Evolutionary conservation across 1,284 basidiomycete genomes (phyloP).

Genomic region (Trichosporon coremiiforme): DNA sequence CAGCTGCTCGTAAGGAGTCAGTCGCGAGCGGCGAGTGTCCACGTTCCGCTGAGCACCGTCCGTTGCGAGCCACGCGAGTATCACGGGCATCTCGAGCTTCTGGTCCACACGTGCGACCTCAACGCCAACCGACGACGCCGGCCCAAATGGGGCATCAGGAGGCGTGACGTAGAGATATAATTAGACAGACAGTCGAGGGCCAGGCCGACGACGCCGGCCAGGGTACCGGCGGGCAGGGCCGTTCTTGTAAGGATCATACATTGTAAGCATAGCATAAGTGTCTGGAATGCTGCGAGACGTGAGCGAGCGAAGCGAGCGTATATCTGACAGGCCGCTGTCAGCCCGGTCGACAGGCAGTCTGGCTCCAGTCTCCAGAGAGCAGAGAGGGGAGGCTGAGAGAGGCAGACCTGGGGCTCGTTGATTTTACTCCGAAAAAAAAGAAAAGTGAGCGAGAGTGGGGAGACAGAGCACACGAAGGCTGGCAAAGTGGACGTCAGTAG

Average conservation of each 20-base stretch:
- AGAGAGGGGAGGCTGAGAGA: no score
- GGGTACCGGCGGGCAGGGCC: not conserved
- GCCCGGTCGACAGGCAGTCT: no score
- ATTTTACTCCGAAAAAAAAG: no score
- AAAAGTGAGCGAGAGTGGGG: no score
- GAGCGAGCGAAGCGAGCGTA: not conserved
- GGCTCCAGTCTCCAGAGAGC: no score
- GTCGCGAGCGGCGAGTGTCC: no score
- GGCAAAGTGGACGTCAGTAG: no score
- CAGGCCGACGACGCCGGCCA: not conserved
- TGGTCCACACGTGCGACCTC: not conserved
- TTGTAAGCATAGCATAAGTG: constrained; percentile 5
- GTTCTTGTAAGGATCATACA: constrained; percentile 11
- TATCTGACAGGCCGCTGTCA: no score
- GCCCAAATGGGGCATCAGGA: not conserved
- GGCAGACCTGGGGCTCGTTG: no score
- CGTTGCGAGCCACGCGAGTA: no score
- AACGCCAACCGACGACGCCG: not conserved
- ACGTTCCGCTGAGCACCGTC: not conserved
- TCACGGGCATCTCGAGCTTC: not conserved
- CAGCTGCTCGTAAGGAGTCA: no score
- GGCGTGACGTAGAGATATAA: not conserved
- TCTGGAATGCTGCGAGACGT: not conserved
- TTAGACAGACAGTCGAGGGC: not conserved
- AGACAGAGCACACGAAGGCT: no score